Evolutionary conservation across 768 basidiomycete species (phyloP).

Genomic region (Amanita rubescens): DNA sequence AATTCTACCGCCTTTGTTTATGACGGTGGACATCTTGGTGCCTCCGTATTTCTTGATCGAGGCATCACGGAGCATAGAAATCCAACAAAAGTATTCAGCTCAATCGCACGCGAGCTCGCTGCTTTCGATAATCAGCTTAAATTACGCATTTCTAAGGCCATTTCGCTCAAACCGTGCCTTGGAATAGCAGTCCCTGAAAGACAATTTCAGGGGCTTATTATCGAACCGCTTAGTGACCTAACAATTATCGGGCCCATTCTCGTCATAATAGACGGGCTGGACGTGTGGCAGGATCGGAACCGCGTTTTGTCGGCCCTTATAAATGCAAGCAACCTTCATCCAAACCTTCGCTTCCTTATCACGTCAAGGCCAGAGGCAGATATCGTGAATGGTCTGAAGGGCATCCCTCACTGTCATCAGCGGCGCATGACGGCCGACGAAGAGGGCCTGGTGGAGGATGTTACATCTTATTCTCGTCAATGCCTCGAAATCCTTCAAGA

Average conservation of each 20-base stretch:
- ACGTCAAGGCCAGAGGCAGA: conserved; percentile 20
- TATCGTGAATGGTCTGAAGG: neutral
- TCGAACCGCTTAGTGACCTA: conserved; percentile 17
- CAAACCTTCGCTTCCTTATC: conserved; percentile 20
- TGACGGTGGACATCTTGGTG: conserved; percentile 20
- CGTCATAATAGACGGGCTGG: conserved; percentile 28
- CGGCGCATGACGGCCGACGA: neutral
- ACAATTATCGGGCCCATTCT: conserved; percentile 23
- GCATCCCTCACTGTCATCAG: neutral
- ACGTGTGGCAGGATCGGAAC: conserved; percentile 17
- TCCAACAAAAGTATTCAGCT: conserved; percentile 22
- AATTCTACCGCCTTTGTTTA: conserved; percentile 21
- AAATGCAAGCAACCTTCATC: conserved; percentile 12
- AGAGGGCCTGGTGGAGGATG: neutral
- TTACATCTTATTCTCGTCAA: neutral
- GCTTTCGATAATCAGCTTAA: conserved; percentile 18
- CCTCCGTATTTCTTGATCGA: conserved; percentile 22
- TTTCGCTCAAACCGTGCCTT: neutral
- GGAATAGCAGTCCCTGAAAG: conserved; percentile 3
- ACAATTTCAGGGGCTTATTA: conserved; percentile 22
- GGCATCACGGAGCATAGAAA: conserved; percentile 11
- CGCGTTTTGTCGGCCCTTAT: neutral
- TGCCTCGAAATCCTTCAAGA: neutral
- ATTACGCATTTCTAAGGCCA: conserved; percentile 2
- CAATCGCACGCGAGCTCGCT: conserved; percentile 25